Conservation (phyloP, 129 eudicot genomes). For the Arctium lappa region DNA sequence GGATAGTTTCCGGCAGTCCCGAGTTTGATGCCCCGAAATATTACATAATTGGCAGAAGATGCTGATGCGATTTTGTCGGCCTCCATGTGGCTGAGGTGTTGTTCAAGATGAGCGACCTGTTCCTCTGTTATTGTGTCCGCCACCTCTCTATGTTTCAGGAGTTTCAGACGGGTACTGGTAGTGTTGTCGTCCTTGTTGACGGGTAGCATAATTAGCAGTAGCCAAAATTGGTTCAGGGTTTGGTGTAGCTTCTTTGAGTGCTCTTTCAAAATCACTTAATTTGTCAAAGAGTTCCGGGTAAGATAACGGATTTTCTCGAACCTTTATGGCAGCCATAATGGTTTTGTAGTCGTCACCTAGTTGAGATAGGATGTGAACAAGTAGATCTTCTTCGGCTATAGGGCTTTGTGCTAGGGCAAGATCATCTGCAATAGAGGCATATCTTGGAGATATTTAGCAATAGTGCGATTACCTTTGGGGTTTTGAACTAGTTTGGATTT, state of each 20-base stretch:
- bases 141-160: not conserved
- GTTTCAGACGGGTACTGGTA: not conserved
- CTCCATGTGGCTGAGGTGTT: too few relatives aligned
- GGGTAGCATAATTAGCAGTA: not conserved
- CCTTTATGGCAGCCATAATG: not conserved
- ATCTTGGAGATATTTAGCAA: not conserved
- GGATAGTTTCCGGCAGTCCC: not conserved
- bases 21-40: too few relatives aligned
- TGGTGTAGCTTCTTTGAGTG: too few relatives aligned
- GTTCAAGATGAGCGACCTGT: not conserved
- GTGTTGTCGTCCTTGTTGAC: not conserved
- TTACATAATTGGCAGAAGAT: too few relatives aligned
- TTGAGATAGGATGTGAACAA: not conserved
- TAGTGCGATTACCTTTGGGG: not conserved
- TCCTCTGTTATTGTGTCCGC: not conserved
- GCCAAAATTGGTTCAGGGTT: not conserved
- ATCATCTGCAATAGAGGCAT: not conserved
- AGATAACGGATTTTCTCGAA: not conserved
- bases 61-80: too few relatives aligned
- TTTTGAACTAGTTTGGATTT: not conserved
- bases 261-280: too few relatives aligned
- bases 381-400: not conserved
- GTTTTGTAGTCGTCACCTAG: not conserved
- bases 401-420: not conserved
- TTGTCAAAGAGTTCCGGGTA: not conserved